These are phyloP conservation scores for Stephania cephalantha DNA, from an alignment of 164 flowering plant genomes.

Conservation along the genomic window DNA sequence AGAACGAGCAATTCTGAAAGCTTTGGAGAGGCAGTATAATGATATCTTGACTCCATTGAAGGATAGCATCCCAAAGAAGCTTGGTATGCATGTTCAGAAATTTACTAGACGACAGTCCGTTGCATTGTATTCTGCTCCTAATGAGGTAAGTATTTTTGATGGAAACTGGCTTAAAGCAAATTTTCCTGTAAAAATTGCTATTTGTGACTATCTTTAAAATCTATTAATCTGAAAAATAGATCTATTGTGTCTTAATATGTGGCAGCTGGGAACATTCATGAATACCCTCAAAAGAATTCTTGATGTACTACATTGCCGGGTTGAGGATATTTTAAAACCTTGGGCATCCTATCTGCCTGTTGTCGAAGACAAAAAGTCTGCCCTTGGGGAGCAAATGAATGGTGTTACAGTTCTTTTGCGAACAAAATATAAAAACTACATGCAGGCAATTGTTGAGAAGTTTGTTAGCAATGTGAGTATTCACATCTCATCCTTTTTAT, in stretches of 20 bases:
- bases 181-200: background rate
- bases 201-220: background rate
- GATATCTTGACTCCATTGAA: slow-evolving; percentile 81
- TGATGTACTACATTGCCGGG: slow-evolving; percentile 68
- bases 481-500: background rate
- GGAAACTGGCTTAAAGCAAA: background rate
- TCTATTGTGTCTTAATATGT: slow-evolving; percentile 7
- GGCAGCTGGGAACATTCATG: slow-evolving; percentile 75
- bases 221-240: background rate
- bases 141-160: slow-evolving; percentile 45
- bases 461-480: slow-evolving; percentile 67
- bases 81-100: slow-evolving; percentile 85
- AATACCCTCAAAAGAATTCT: slow-evolving; percentile 86
- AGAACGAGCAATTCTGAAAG: slow-evolving; percentile 74
- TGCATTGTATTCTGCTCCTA: slow-evolving; percentile 60
- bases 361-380: slow-evolving; percentile 49
- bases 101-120: slow-evolving; percentile 78
- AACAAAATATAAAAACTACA: slow-evolving; percentile 81
- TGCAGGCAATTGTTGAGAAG: slow-evolving; percentile 82
- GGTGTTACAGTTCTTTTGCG: slow-evolving; percentile 73
- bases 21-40: slow-evolving; percentile 77
- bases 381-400: slow-evolving; percentile 84
- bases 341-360: slow-evolving; percentile 80
- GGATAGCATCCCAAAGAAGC: slow-evolving; percentile 82
- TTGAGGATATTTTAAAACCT: slow-evolving; percentile 66